Evolutionary conservation across 768 basidiomycete species (phyloP), one percentile per base, ranked within the genome.

Genomic region (Naganishia vishniacii): DNA sequence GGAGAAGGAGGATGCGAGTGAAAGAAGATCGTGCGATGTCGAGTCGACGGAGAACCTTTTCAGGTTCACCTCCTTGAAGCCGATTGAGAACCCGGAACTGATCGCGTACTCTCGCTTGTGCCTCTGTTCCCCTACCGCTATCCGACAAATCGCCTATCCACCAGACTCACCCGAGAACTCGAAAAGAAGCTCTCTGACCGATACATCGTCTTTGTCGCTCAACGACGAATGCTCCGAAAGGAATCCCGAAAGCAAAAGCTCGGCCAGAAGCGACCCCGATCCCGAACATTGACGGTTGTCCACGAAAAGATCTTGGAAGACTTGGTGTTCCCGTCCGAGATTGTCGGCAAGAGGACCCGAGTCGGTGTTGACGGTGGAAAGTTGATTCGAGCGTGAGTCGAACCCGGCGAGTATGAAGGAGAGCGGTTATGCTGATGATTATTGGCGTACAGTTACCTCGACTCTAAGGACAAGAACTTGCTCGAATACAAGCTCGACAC

Each of bases 161-260:
- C 25, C 75, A 98, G 94, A 79, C 88, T 98, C 77, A 97, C 94
- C 67, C 88, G 94, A 61, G 94, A 98, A 79, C 85, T 99, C 75
- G 95, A 99, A 86, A 99, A 99, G 86, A 99, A 99, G 81, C 97
- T 99, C 82, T 91, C 95, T 48, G 95, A 98, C 82, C 86, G 92
- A 78, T 93, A 98, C 81, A 91, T 99, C 78, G 90, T 99, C 65
- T 98, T 99, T 79, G 86, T 98, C 78, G 95, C 89, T 61, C 95
- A 99, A 82, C 91, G 95, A 79, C 87, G 94, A 76, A 92, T 97
- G 86, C 83, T 98, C 79, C 89, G 88, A 82, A 97, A 93, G 80
- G 93, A 93, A 63, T 92, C 91, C 70, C 91, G 92, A 69, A 89
- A 84, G 75, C 90, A 91, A 63, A 88, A 89, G 71, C 86, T 89